Base-by-base conservation (phyloP, 2,329 filamentous ascomycete genomes). In the Setomelanomma holmii region DNA sequence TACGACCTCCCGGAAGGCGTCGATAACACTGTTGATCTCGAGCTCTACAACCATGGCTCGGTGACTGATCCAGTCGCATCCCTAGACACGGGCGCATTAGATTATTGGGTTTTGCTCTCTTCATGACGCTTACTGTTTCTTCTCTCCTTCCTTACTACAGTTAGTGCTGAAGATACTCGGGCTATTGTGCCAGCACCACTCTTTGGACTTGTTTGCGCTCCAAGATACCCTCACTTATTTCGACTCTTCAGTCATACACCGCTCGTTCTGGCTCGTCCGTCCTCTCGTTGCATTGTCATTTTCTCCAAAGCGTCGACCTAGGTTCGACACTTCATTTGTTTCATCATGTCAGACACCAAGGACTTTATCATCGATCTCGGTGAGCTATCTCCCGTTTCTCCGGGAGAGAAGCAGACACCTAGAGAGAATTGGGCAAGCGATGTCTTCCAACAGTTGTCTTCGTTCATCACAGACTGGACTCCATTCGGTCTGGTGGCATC, bases 401-500 rank as follows among this genome's bases (percentile, higher is more conserved):
- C 48, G 16, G 36, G 48, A 21, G 50, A 52, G 38, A 53, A 62
- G 39, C 41, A 30, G 14, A 14, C 5, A 8, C 14, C 27, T 8
- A 30, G 27, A 14, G 14, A 14, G 10, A 30, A 8, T 4, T 3
- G 10, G 14, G 14, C 5, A 30, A 14, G 27, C 10, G 3, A 30
- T 10, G 14, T 30, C 27, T 30, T 30, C 10, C n/a, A 30, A 30
- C 10, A 6, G 27, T 30, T 42, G 10, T 64, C 61, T 24, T 49
- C 48, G 14, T 63, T 67, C 27, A 53, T 70, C 46, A 56, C 58
- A 33, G 69, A 74, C 33, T 75, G 72, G 71, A 73, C 71, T 1
- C 73, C 72, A 4, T 75, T 75, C 38, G 33, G 64, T 22, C 62
- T 76, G 8, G 68, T 75, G 10, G 43, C 59, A n/a, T 69, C 68